Evolutionary conservation across 495 filamentous ascomycete species (phyloP).

Genomic region (Staphylotrichum tortipilum): DNA sequence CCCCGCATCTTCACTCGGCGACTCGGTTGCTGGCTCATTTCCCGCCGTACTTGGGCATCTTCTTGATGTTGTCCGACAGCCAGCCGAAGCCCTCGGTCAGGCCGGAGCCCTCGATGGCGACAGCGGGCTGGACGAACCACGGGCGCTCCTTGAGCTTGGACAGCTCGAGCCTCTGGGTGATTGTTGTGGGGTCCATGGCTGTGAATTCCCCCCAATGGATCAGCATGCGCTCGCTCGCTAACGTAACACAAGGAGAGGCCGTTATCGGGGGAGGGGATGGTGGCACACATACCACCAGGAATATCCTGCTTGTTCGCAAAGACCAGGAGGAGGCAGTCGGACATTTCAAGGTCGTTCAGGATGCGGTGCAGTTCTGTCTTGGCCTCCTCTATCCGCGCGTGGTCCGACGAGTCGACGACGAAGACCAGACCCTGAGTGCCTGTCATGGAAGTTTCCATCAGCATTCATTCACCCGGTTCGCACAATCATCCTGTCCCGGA

Average conservation of each 20-base stretch:
- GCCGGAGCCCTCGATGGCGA: constrained; percentile 87
- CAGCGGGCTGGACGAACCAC: constrained; percentile 95
- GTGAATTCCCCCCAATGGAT: too few relatives aligned
- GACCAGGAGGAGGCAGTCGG: constrained; percentile 84
- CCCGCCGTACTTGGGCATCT: constrained; percentile 46
- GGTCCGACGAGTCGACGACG: constrained; percentile 90
- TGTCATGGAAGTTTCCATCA: constrained; percentile 22
- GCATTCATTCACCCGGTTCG: too few relatives aligned
- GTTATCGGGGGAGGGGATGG: too few relatives aligned
- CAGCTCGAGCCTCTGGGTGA: constrained; percentile 77
- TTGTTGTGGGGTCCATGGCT: constrained; percentile 82
- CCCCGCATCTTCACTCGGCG: too few relatives aligned
- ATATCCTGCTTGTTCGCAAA: constrained; percentile 99
- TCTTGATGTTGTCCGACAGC: constrained; percentile 92
- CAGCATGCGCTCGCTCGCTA: too few relatives aligned
- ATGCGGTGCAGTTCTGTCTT: constrained; percentile 85
- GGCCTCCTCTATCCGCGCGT: constrained; percentile 79
- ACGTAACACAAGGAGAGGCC: too few relatives aligned
- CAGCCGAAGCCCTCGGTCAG: constrained; percentile 88
- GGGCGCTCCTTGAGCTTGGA: constrained; percentile 80
- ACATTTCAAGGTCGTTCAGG: constrained; percentile 97
- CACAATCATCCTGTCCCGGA: neutral
- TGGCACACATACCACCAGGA: constrained; percentile 61
- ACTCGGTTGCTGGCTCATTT: constrained; percentile 28
- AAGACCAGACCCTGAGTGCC: constrained; percentile 96